Evolutionary conservation across 805 yeast genomes (phyloP).

Genomic region (Wickerhamomyces xylosicus): DNA sequence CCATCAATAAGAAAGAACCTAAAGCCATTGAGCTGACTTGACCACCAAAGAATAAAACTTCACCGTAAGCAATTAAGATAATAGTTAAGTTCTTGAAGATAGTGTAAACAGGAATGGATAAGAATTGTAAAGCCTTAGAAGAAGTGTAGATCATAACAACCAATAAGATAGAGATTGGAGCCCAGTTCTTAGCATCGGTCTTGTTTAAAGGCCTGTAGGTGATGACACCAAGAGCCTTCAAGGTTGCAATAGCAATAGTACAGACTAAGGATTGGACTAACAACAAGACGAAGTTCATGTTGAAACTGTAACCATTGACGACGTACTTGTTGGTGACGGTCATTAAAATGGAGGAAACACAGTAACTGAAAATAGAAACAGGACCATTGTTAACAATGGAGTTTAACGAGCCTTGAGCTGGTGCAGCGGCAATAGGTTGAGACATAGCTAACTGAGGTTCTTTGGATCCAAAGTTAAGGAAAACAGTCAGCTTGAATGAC

Average conservation of each 20-base stretch:
- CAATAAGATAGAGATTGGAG: conserved; percentile 82
- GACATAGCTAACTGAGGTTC: neutral
- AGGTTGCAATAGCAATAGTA: conserved; percentile 56
- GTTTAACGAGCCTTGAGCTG: conserved; percentile 9
- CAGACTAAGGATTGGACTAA: conserved; percentile 88
- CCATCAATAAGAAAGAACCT: conserved; percentile 85
- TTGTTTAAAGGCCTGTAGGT: conserved; percentile 78
- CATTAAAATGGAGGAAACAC: conserved; percentile 92
- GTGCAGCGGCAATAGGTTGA: conserved; percentile 14
- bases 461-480: conserved; percentile 8
- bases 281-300: conserved; percentile 79
- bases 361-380: conserved; percentile 71
- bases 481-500: no score
- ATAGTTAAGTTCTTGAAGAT: conserved; percentile 96
- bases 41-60: conserved; percentile 95
- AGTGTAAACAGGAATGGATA: conserved; percentile 92
- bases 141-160: conserved; percentile 95
- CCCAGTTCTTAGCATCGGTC: conserved; percentile 91
- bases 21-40: conserved; percentile 81
- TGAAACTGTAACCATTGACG: conserved; percentile 57
- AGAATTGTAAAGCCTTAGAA: conserved; percentile 85
- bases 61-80: conserved; percentile 95
- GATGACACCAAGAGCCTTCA: conserved; percentile 67
- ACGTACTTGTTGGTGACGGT: conserved; percentile 96
- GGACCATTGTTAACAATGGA: conserved; percentile 36